Evolutionary conservation across 805 yeast species (phyloP), one percentile per base, ranked within the genome.

Genomic region (Pichia nakasei): DNA sequence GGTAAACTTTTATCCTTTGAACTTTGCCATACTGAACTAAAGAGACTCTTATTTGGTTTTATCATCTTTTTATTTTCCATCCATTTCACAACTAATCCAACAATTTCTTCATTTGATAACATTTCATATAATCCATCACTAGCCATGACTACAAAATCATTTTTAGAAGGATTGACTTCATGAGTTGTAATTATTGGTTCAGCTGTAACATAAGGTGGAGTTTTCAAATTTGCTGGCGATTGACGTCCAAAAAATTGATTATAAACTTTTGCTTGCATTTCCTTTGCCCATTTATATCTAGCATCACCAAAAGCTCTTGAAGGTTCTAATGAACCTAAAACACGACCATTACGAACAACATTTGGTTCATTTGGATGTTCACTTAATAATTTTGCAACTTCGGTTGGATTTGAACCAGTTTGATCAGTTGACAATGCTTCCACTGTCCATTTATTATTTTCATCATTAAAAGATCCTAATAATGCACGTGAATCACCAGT

Each of bases 151-250:
- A 93, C 66, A 55, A 93, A 93, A 58, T 87, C 93, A 51, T 85
- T 80, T 51, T 81, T 77, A 19, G 72, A 68, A 1, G 88, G 82
- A 41, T 73, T 72, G 40, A 89, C 74, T 55, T 80, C 78, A 12
- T 89, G 82, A 2, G 95, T 80, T 3, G 96, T 83, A 22, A 89
- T 72, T 24, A 84, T 95, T 0, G 98, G 98, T 60, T 83, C 89
- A 1, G 98, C 97, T 1, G 98, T 93, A 32, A 93, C 97, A 61
- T 93, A 93, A 0, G 98, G 98, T 3, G 98, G 98, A 2, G 96
- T 82, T 47, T 79, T 69, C 48, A 86, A 72, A 52, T 78, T 75
- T 42, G 76, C 75, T 27, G 94, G 94, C 21, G 85, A 75, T 46
- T 75, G 66, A 58, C 91, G 75, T 31, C 96, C 94, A 59, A 91